Evolutionary conservation across 352 stramenopile genomes (phyloP).

Genomic region (Globisporangium emineosum): DNA sequence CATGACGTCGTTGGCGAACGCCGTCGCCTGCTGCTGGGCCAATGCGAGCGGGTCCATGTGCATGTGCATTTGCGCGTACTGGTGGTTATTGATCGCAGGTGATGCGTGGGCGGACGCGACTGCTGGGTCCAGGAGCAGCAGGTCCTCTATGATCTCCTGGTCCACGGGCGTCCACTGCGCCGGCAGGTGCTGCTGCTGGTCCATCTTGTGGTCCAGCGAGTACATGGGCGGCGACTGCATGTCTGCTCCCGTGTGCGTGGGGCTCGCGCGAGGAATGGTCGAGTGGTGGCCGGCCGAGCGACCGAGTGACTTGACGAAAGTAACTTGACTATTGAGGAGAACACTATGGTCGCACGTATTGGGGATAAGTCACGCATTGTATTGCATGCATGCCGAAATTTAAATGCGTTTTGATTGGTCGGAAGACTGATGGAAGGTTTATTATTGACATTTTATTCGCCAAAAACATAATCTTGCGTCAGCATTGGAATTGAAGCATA

Average conservation of each 20-base stretch:
- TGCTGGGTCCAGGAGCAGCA: constrained; percentile 26
- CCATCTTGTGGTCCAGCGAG: constrained; percentile 5
- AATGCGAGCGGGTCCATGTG: neutral
- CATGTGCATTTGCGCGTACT: neutral
- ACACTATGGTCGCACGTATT: neutral
- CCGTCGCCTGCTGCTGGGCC: neutral
- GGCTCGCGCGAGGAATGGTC: neutral
- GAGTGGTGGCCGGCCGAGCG: neutral
- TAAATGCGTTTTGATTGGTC: neutral
- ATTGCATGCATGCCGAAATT: neutral
- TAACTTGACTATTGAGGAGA: neutral
- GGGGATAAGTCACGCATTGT: neutral
- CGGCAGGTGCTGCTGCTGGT: constrained; percentile 15
- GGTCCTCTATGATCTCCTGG: constrained; percentile 53
- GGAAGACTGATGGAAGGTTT: neutral
- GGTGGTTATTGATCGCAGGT: neutral
- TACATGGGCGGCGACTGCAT: constrained; percentile 5
- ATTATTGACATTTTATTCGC: neutral
- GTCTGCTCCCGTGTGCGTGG: neutral
- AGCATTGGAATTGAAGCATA: neutral
- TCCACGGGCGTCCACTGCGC: constrained; percentile 38
- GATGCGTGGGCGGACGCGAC: neutral
- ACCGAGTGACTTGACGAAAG: too few species aligned
- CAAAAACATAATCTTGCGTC: neutral
- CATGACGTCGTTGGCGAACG: neutral